Evolutionary conservation across 2,329 filamentous ascomycete species (phyloP).

Genomic region (Exophiala aquamarina): DNA sequence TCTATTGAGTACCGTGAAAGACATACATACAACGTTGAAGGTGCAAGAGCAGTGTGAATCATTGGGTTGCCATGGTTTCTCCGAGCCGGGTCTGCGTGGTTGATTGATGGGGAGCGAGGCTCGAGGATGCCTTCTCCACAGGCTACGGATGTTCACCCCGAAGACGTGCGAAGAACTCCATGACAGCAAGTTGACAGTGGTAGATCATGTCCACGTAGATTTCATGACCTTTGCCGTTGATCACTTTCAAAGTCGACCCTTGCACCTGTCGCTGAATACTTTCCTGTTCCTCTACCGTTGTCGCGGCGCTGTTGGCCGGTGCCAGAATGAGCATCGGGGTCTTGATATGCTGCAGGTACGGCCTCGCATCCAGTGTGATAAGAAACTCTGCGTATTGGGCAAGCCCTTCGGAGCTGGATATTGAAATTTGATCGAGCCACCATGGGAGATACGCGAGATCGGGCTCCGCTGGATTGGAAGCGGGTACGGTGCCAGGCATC

Average conservation of each 20-base stretch:
- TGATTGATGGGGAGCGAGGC: too few species aligned
- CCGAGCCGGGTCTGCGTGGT: too few species aligned
- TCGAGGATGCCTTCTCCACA: too few species aligned
- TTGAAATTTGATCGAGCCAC: constrained; percentile 4
- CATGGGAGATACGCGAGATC: constrained; percentile 1
- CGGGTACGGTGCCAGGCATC: neutral
- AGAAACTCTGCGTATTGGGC: constrained; percentile 2
- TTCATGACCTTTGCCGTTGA: constrained; percentile 2
- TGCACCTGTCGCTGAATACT: neutral
- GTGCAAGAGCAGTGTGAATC: too few species aligned
- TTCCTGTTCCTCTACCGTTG: constrained; percentile 1
- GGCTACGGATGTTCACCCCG: too few species aligned
- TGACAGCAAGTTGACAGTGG: neutral
- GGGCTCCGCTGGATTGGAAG: neutral
- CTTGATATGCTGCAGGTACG: neutral
- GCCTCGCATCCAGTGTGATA: neutral
- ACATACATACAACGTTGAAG: too few species aligned
- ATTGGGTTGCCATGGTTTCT: too few species aligned
- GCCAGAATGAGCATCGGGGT: constrained; percentile 1
- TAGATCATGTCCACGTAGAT: constrained; percentile 6
- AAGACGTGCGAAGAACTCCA: too few species aligned
- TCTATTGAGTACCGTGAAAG: too few species aligned
- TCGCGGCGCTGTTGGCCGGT: constrained; percentile 1
- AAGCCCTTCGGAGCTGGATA: constrained; percentile 1
- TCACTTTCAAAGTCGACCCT: neutral